Evolutionary conservation across 2,329 filamentous ascomycete genomes (phyloP).

Genomic region (Alternaria consortialis): DNA sequence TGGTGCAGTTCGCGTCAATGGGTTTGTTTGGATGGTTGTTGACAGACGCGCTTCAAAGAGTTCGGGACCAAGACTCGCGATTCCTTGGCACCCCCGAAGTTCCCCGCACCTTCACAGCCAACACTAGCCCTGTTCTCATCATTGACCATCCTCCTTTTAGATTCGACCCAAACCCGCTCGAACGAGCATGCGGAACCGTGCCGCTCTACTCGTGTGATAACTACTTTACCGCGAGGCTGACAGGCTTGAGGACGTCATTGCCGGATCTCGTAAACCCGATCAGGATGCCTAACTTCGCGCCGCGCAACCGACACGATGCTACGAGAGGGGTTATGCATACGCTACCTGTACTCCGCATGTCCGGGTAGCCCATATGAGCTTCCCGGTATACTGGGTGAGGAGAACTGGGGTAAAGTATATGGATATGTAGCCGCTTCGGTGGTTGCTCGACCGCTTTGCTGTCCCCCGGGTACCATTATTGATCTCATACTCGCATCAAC

Average conservation of each 20-base stretch:
- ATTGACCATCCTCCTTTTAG: background rate
- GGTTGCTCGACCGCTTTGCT: background rate
- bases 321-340: slow-evolving; percentile 40
- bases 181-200: slow-evolving; percentile 11
- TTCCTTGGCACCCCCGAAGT: slow-evolving; percentile 28
- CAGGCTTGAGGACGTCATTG: slow-evolving; percentile 15
- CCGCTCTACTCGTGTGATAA: background rate
- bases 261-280: slow-evolving; percentile 25
- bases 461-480: background rate
- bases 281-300: slow-evolving; percentile 8
- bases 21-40: slow-evolving; percentile 6
- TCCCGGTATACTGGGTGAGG: slow-evolving; percentile 12
- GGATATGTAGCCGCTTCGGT: slow-evolving; percentile 6
- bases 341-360: slow-evolving; percentile 37
- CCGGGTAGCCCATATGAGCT: slow-evolving; percentile 24
- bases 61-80: slow-evolving; percentile 25
- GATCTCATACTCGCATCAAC: background rate
- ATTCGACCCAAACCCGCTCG: slow-evolving; percentile 1
- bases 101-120: slow-evolving; percentile 18
- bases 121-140: background rate
- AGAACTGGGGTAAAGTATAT: slow-evolving; percentile 17
- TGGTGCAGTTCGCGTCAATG: slow-evolving; percentile 35
- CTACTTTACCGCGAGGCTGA: background rate
- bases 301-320: slow-evolving; percentile 12
- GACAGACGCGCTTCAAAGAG: slow-evolving; percentile 20